These are phyloP conservation scores for Verticillium zaregamsianum DNA, from an alignment of 2,329 filamentous ascomycete species.

Conservation along the genomic window DNA sequence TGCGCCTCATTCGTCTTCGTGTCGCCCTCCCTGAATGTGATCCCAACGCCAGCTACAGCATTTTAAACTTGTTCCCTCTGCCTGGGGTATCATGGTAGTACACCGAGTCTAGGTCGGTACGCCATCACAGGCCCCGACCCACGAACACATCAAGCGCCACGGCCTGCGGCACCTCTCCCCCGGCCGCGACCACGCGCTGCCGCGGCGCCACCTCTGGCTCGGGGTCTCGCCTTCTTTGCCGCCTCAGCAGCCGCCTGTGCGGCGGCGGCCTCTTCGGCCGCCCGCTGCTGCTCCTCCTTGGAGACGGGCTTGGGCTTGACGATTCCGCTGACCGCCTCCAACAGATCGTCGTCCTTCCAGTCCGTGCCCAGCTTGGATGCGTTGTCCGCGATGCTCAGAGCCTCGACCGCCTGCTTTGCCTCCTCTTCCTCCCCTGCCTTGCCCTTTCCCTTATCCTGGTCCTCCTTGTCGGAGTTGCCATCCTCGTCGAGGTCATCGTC, in stretches of 20 bases:
- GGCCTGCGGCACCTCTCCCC: conserved; percentile 15
- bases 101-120: not conserved
- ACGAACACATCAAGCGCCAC: conserved; percentile 15
- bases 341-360: conserved; percentile 40
- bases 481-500: conserved; percentile 13
- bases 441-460: conserved; percentile 13
- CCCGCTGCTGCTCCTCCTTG: conserved; percentile 5
- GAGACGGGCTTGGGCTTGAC: conserved; percentile 22
- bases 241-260: conserved; percentile 17
- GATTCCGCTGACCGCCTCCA: conserved; percentile 43
- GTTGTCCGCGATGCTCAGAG: conserved; percentile 19
- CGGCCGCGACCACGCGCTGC: conserved; percentile 8
- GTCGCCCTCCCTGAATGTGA: not conserved
- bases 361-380: conserved; percentile 34
- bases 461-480: not conserved
- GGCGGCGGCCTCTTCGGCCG: conserved; percentile 19
- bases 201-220: conserved; percentile 7
- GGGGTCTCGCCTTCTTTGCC: conserved; percentile 19
- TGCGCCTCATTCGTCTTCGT: not conserved
- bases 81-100: not conserved
- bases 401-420: conserved; percentile 8
- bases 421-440: conserved; percentile 17
- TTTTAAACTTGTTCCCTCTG: not conserved
- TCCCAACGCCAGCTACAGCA: not conserved
- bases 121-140: not conserved